Conservation (phyloP, 495 filamentous ascomycete species). For the Penicillium paxilli region DNA sequence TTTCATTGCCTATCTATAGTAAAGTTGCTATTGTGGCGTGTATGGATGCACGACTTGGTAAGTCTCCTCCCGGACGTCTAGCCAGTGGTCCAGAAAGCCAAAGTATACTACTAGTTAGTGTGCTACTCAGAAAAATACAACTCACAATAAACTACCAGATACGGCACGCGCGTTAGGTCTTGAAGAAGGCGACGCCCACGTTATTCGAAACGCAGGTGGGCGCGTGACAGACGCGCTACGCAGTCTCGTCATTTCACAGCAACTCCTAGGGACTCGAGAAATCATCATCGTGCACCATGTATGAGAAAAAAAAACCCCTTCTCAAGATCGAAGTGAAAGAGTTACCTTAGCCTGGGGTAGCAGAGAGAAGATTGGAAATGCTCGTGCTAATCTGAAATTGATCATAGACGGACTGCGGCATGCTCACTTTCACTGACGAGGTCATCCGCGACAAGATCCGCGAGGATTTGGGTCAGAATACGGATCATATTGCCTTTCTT, state of each 20-base stretch:
- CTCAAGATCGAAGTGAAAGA: not conserved
- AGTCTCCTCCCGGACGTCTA: no score
- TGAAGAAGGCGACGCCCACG: slow-evolving; percentile 72
- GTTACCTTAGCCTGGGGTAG: no score
- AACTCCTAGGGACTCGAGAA: slow-evolving; percentile 77
- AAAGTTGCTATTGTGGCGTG: slow-evolving; percentile 60
- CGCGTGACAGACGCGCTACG: slow-evolving; percentile 67
- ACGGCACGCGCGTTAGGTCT: slow-evolving; percentile 71
- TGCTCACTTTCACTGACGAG: slow-evolving; percentile 75
- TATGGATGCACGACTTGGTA: slow-evolving; percentile 78
- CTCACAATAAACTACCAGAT: slow-evolving; percentile 35
- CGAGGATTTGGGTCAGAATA: slow-evolving; percentile 56
- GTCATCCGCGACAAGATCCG: slow-evolving; percentile 58
- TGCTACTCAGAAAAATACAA: not conserved
- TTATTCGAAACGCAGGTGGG: slow-evolving; percentile 78
- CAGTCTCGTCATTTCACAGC: slow-evolving; percentile 76
- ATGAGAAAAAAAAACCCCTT: slow-evolving; percentile 26
- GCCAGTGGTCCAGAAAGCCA: no score
- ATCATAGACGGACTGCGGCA: slow-evolving; percentile 64
- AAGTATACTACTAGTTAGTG: not conserved
- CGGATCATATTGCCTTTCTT: slow-evolving; percentile 54
- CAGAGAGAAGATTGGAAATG: no score
- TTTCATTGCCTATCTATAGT: slow-evolving; percentile 11
- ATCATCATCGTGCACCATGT: slow-evolving; percentile 76
- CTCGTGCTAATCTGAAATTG: not conserved